These are phyloP conservation scores for Platismatia glauca DNA, from an alignment of 495 filamentous ascomycete species.

Conservation along the genomic window DNA sequence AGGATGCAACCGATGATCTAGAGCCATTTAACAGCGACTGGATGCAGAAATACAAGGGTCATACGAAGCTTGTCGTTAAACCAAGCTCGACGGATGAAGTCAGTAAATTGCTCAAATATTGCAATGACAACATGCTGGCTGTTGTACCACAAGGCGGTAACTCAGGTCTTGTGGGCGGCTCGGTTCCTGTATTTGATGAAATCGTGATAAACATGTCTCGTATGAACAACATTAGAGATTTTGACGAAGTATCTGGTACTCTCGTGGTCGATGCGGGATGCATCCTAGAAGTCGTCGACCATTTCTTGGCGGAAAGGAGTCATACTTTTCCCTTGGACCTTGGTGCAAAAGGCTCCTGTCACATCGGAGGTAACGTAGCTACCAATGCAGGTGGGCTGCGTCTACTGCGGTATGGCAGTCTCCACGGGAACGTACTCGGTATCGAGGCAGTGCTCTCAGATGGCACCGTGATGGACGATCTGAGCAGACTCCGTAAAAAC, in stretches of 20 bases:
- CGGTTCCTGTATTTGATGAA: slow-evolving; percentile 94
- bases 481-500: slow-evolving; percentile 85
- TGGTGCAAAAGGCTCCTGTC: slow-evolving; percentile 94
- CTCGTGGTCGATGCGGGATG: slow-evolving; percentile 85
- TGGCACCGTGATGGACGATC: slow-evolving; percentile 81
- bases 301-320: slow-evolving; percentile 64
- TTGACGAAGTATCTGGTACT: slow-evolving; percentile 86
- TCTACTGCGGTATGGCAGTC: slow-evolving; percentile 81
- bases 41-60: slow-evolving; percentile 98
- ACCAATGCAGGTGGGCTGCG: slow-evolving; percentile 92
- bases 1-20: slow-evolving; percentile 65
- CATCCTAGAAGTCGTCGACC: slow-evolving; percentile 81
- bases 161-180: slow-evolving; percentile 88
- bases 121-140: slow-evolving; percentile 80
- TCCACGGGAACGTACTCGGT: slow-evolving; percentile 87
- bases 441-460: slow-evolving; percentile 89
- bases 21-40: slow-evolving; percentile 94
- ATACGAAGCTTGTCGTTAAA: slow-evolving; percentile 78
- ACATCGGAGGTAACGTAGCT: slow-evolving; percentile 95
- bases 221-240: slow-evolving; percentile 84
- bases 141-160: slow-evolving; percentile 98
- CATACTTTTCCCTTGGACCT: slow-evolving; percentile 93
- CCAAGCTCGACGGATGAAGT: slow-evolving; percentile 74
- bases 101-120: slow-evolving; percentile 81
- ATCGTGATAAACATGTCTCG: slow-evolving; percentile 82